A percentile compares a stretch with the other conserved stretches of the same genome.
phyloP scores from a whole-genome alignment of 2,329 filamentous ascomycete genomes.

The Coniochaeta hoffmannii region DNA sequence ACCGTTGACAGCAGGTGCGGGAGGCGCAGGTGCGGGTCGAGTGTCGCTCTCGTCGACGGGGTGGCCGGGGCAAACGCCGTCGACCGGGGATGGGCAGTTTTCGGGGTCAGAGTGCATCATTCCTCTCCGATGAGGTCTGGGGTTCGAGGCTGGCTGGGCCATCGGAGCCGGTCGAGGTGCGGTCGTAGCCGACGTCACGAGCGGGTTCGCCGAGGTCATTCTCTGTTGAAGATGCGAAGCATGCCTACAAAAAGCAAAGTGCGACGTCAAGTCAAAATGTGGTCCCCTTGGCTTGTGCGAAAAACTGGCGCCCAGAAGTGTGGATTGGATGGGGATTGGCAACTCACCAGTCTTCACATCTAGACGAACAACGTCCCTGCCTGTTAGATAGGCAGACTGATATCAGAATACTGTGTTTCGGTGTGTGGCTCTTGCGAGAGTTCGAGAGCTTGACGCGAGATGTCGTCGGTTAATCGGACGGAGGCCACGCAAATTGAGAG shows the following conservation, averaged over 20 bases:
- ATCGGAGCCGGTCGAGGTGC: slow-evolving; percentile 22
- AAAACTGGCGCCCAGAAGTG: background rate
- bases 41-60: slow-evolving; percentile 32
- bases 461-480: slow-evolving; percentile 13
- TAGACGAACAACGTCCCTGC: background rate
- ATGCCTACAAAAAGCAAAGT: background rate
- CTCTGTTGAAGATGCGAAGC: slow-evolving; percentile 6
- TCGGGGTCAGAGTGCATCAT: too few relatives aligned
- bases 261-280: background rate
- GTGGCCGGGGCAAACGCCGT: slow-evolving; percentile 22
- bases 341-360: background rate
- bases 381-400: background rate
- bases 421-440: background rate
- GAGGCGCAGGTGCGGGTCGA: slow-evolving; percentile 33
- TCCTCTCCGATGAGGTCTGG: too few relatives aligned
- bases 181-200: slow-evolving; percentile 23
- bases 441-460: background rate
- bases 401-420: background rate
- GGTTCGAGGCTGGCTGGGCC: slow-evolving; percentile 19
- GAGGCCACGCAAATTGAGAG: slow-evolving; percentile 11
- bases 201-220: slow-evolving; percentile 29
- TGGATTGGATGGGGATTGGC: background rate
- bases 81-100: slow-evolving; percentile 21
- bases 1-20: slow-evolving; percentile 30
- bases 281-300: background rate